Base-by-base conservation (phyloP, 2,329 filamentous ascomycete species). In the Aphanoascus verrucosus region DNA sequence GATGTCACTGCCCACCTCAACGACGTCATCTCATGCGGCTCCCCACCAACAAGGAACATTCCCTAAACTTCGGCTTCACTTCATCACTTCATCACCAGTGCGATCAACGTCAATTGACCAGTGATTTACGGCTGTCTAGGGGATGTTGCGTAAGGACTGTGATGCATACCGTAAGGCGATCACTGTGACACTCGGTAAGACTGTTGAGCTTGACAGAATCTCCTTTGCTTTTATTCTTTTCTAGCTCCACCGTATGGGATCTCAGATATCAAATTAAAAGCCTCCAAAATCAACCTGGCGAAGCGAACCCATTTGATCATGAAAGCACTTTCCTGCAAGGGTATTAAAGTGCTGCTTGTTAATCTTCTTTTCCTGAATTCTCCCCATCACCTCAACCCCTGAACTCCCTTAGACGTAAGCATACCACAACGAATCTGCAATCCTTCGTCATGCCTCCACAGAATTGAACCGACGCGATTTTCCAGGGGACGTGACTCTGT, bases 21-120 rank as follows among this genome's bases (percentile, higher is more conserved):
- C 49, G 53, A 57, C 55, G 55, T 57, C 55, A 57, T 55, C 49
- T 19, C 37, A 8, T 19, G 20, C 32, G 42, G 23, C 47, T 23
- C 32, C 28, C 7, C 23, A 28, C 23, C 23, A 28, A 28, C 23
- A 28, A 28, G 23, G 23, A 28, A 28, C 23, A 3, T 4, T 28
- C 23, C 23, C 23, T 28, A 28, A 28, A 28, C 23, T 28, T 28
- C 23, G 7, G 23, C 23, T 48, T 34, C 45, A n/a, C n/a, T n/a
- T n/a, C n/a, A n/a, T n/a, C n/a, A n/a, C n/a, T n/a, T n/a, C n/a
- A n/a, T n/a, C n/a, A 38, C 12, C 38, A 6, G 20, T 23, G 38
- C 19, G 37, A 50, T 40, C 20, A 40, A 28, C 34, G 19, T 12
- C 17, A 14, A 14, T n/a, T 28, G 7, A 6, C 8, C n/a, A n/a